Evolutionary conservation across 2,329 filamentous ascomycete species (phyloP).

Genomic region (Botrytis elliptica): DNA sequence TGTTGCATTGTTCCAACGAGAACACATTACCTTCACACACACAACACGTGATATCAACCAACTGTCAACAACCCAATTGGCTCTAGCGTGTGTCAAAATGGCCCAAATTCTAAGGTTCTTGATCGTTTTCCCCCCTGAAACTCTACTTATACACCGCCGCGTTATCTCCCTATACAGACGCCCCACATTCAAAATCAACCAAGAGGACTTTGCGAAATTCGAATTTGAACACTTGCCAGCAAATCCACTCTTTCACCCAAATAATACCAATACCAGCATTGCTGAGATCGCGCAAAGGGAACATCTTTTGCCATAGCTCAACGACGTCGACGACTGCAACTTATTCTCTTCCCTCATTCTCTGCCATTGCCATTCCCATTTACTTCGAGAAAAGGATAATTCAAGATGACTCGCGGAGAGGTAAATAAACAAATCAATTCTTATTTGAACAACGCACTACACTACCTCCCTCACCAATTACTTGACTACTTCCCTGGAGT

Average conservation of each 20-base stretch:
- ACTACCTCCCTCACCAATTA: not conserved
- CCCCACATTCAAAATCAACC: conserved; percentile 17
- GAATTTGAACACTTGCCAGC: conserved; percentile 4
- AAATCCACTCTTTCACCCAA: conserved; percentile 14
- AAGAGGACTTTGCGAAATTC: conserved; percentile 8
- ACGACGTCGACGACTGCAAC: conserved; percentile 1
- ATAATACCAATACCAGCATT: conserved; percentile 1
- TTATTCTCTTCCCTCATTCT: not conserved
- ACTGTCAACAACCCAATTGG: not conserved
- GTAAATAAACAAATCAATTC: conserved; percentile 23
- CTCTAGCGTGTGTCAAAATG: not conserved
- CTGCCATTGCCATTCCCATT: not conserved
- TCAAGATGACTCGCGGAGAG: conserved; percentile 31
- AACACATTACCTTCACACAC: not conserved
- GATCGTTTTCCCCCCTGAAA: not conserved
- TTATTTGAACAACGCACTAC: not conserved
- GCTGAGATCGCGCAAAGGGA: conserved; percentile 11
- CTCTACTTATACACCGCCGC: conserved; percentile 10
- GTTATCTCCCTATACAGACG: conserved; percentile 5
- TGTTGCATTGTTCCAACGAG: not conserved
- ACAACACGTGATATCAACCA: not conserved
- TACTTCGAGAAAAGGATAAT: conserved; percentile 10
- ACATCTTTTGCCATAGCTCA: conserved; percentile 19
- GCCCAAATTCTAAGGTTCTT: not conserved
- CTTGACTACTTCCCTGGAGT: not conserved